Base-by-base conservation (phyloP, 2,329 filamentous ascomycete species). In the Drechslerella coelobrocha region DNA sequence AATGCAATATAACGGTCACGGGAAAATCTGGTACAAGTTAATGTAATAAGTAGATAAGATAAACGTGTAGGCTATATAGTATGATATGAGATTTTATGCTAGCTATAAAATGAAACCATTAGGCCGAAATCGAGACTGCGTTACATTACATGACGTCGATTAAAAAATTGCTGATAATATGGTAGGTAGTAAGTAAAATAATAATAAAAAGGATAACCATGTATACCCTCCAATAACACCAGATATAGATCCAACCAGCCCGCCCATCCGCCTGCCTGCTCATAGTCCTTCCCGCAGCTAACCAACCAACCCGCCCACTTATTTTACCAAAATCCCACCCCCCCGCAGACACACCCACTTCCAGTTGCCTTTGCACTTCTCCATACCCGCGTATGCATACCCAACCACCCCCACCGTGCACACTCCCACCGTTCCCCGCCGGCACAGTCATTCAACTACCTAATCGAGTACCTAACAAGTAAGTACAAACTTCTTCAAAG, bases 391-490 rank as follows among this genome's bases (percentile, higher is more conserved):
- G 12, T 31, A 31, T 31, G 29, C 29, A 31, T 31, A 31, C 29
- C 29, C 29, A 31, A 31, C 29, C 29, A 6, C 29, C 29, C 29
- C 12, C 29, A 31, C 6, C 12, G 29, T 12, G 29, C 29, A 31
- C 12, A 6, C 29, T 6, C 6, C 29, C 29, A 6, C 29, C 29
- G 29, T 31, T 12, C 12, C 29, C 12, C 29, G 6, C 12, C 29
- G 6, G 29, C 29, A 12, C 6, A 6, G 12, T 31, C 29, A 6
- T 12, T 6, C 29, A 31, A 6, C 29, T 31, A 45, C 19, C 19
- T 45, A 45, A 45, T 45, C 14, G 41, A 19, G 19, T 45, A 45
- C 41, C 41, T 45, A 45, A 45, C 41, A 19, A 41, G 19, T n/a
- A 19, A 8, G n/a, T n/a, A n/a, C n/a, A n/a, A n/a, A n/a, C n/a